These are phyloP conservation scores for Porphyridium purpureum DNA, from an alignment of 23 red algal genomes.

Conservation along the genomic window DNA sequence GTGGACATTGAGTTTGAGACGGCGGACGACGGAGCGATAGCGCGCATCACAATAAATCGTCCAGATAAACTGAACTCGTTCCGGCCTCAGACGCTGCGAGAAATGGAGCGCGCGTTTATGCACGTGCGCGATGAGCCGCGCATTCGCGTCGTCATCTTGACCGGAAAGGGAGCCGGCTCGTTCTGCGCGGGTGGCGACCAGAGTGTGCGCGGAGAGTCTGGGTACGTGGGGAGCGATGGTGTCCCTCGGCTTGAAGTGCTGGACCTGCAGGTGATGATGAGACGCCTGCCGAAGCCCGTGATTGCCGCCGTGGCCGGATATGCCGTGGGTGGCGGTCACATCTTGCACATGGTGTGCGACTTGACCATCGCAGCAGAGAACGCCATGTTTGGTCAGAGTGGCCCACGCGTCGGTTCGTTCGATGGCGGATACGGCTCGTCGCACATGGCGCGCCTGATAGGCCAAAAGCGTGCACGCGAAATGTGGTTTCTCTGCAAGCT, in stretches of 20 bases:
- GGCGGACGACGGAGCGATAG: constrained; percentile 29
- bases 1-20: constrained; percentile 25
- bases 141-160: constrained; percentile 46
- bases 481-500: constrained; percentile 72
- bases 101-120: constrained; percentile 35
- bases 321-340: constrained; percentile 83
- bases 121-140: constrained; percentile 21
- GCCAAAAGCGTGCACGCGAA: constrained; percentile 84
- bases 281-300: constrained; percentile 59
- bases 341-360: constrained; percentile 83
- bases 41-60: constrained; percentile 49
- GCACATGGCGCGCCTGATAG: constrained; percentile 56
- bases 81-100: constrained; percentile 35
- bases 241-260: constrained; percentile 47
- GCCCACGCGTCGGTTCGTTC: constrained; percentile 70
- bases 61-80: constrained; percentile 47
- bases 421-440: constrained; percentile 70
- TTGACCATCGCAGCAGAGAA: constrained; percentile 74
- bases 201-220: constrained; percentile 27
- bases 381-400: constrained; percentile 75
- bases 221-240: constrained; percentile 38
- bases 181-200: constrained; percentile 75
- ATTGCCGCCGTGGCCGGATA: constrained; percentile 88
- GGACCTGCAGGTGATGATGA: constrained; percentile 65
- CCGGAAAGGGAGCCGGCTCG: constrained; percentile 30